Evolutionary conservation across 495 filamentous ascomycete genomes (phyloP), one percentile per base, ranked within the genome.

Genomic region (Parmelia sp.): DNA sequence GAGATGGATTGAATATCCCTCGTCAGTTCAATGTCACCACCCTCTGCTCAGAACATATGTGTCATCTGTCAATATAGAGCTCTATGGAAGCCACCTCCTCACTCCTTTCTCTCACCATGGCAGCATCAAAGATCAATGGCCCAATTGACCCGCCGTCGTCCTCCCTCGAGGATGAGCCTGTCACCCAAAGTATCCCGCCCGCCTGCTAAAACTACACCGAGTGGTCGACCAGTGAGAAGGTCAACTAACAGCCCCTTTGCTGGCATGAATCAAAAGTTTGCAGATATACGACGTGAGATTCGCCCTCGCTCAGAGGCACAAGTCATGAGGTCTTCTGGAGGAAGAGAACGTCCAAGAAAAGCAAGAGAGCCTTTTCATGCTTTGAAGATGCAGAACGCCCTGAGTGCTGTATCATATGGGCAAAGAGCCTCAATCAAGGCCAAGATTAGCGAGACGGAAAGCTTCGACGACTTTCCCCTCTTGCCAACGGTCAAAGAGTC

Each of bases 341-440:
- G 76, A 68, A 65, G 74, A 73, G 27, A 64, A 72, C 39, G 36
- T 64, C 40, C 70, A 65, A 70, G 82, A 70, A 74, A 76, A 64
- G 71, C 77, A 65, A 71, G 74, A 65, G 79, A 80, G 14, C 68
- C 80, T 25, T 90, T 85, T 74, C 92, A 95, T 73, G 93, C 94
- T 11, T 78, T 98, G 75, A 97, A 94, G 77, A 98, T 98, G 94
- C 92, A 94, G 73, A 86, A 87, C 53, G 78, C 89, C 0, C 75
- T 98, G 61, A 75, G 86, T 12, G 81, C 85, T 9, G 78, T 97
- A 29, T 80, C 89, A 2, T 96, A 96, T 71, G 82, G 83, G 27
- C 80, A 86, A 61, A 81, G 93, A 57, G 75, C 78, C 7, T 79
- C 79, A 19, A 81, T 92, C 69, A 96, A 93, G 76, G 78, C 79